These are phyloP conservation scores for Microbotryum scabiosae DNA, from an alignment of 1,284 basidiomycete genomes.

Conservation along the genomic window DNA sequence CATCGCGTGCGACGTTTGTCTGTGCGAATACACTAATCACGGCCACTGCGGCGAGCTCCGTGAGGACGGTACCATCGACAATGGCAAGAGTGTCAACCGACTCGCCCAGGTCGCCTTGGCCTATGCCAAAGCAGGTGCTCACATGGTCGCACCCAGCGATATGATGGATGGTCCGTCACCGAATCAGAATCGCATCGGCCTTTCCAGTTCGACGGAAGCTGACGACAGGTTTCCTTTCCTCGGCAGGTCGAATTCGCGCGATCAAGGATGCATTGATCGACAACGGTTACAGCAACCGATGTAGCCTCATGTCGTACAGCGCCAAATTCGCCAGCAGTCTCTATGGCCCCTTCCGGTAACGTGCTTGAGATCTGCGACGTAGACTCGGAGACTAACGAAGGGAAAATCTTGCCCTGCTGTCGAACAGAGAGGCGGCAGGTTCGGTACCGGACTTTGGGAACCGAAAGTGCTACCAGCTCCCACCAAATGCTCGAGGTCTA, in stretches of 20 bases:
- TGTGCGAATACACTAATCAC: conserved; percentile 99
- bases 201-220: too few species aligned
- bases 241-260: conserved; percentile 50
- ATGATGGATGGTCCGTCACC: conserved; percentile 88
- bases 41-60: conserved; percentile 73
- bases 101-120: conserved; percentile 86
- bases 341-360: conserved; percentile 92
- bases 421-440: conserved; percentile 78
- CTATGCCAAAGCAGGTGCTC: conserved; percentile 89
- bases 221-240: neutral
- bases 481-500: conserved; percentile 76
- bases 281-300: conserved; percentile 70
- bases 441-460: conserved; percentile 90
- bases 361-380: neutral
- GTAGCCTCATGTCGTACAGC: conserved; percentile 94
- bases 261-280: conserved; percentile 84
- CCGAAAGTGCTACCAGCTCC: conserved; percentile 95
- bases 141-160: conserved; percentile 96
- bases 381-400: too few species aligned
- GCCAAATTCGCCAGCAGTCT: conserved; percentile 96
- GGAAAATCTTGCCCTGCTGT: neutral
- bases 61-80: conserved; percentile 45
- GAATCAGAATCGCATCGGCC: neutral
- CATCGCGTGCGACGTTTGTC: conserved; percentile 89
- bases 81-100: conserved; percentile 64